Base-by-base conservation (phyloP, 73 alveolate species). In the Stentor roeselii region DNA sequence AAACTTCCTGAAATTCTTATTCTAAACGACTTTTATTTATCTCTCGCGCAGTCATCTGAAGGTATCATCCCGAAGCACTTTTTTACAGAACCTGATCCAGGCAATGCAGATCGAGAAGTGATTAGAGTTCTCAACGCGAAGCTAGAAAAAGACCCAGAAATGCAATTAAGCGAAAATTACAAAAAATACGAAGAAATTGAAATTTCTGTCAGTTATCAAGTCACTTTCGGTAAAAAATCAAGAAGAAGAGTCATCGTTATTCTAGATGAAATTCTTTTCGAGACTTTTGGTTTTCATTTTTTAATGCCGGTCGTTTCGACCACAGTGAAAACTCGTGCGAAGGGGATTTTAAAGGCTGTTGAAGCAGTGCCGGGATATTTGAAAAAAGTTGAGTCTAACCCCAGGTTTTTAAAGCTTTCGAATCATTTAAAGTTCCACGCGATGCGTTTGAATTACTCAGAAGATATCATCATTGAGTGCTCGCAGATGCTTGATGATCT, bases 141-240 rank as follows among this genome's bases (percentile, higher is more conserved):
- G 61, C 75, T 93, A 35, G 78, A 60, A 41, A 77, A 60, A 38
- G 89, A 93, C 76, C 98, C 98, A 3, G 84, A 59, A 6, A 86
- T 89, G 75, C 93, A 87, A 1, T 75, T 93, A 34, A 96, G 97
- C 30, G 95, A 93, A 60, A 96, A 95, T 11, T 67, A 67, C 42
- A 67, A 67, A n/a, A n/a, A n/a, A n/a, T n/a, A n/a, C n/a, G n/a
- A n/a, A n/a, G n/a, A n/a, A n/a, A n/a, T n/a, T n/a, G n/a, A n/a
- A n/a, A n/a, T n/a, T n/a, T n/a, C n/a, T n/a, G n/a, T n/a, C n/a
- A n/a, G n/a, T n/a, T n/a, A n/a, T n/a, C n/a, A n/a, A n/a, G n/a
- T n/a, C n/a, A n/a, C n/a, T n/a, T n/a, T n/a, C n/a, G n/a, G n/a
- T n/a, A 58, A 58, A 2, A 31, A 58, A 58, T 58, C 74, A 21